Evolutionary conservation across 2,329 filamentous ascomycete species (phyloP).

Genomic region (Harringtonia lauricola): DNA sequence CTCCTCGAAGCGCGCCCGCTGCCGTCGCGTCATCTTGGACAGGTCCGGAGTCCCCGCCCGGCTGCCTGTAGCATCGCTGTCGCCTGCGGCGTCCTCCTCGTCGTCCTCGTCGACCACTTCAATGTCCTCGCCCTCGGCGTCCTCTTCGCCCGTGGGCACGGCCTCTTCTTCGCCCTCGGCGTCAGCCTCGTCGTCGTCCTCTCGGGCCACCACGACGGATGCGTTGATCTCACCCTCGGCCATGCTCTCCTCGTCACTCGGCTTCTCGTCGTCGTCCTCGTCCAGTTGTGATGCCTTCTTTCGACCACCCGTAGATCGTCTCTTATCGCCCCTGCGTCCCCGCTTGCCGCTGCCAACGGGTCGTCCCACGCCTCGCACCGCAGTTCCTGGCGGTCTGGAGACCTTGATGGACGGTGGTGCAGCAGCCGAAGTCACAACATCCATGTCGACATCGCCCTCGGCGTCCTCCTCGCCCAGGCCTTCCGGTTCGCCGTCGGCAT

Average conservation of each 20-base stretch:
- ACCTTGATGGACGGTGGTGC: conserved; percentile 35
- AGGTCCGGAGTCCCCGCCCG: conserved; percentile 41
- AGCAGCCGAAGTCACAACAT: conserved; percentile 17
- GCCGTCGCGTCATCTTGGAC: conserved; percentile 49
- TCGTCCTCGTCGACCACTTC: conserved; percentile 24
- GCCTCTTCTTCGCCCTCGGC: conserved; percentile 31
- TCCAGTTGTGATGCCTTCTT: conserved; percentile 1
- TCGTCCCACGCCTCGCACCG: background rate
- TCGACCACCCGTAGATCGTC: background rate
- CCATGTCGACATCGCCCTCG: conserved; percentile 40
- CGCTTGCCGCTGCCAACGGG: background rate
- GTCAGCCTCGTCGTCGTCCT: conserved; percentile 27
- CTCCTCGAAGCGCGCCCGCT: conserved; percentile 46
- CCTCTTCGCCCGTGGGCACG: conserved; percentile 25
- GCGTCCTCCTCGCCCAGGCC: conserved; percentile 26
- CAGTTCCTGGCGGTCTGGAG: conserved; percentile 24
- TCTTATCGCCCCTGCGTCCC: background rate
- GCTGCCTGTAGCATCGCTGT: conserved; percentile 25
- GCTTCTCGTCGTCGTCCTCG: conserved; percentile 34
- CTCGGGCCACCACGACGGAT: conserved; percentile 25
- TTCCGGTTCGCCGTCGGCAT: conserved; percentile 30
- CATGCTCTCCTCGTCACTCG: conserved; percentile 40
- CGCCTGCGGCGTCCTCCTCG: conserved; percentile 27
- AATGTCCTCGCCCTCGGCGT: conserved; percentile 27
- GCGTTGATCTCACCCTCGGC: conserved; percentile 34